Conservation (phyloP, 305 asterid species). For the Ruellia speciosa region DNA sequence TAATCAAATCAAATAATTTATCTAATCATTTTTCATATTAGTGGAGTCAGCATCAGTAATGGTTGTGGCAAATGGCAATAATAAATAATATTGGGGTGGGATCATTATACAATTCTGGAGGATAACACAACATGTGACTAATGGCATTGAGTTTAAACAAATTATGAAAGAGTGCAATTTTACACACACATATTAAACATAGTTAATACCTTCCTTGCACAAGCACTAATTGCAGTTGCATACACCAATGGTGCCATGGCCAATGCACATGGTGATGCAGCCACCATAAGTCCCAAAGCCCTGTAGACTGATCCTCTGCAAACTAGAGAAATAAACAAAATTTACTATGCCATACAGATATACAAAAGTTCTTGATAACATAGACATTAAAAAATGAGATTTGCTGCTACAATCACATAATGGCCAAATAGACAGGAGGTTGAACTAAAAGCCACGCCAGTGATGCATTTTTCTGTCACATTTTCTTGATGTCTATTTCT, state of each 20-base stretch:
- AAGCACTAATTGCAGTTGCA: constrained; percentile 97
- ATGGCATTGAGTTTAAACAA: constrained; percentile 5
- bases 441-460: too few relatives aligned
- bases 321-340: constrained; percentile 40
- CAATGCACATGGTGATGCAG: constrained; percentile 98
- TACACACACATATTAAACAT: constrained; percentile 10
- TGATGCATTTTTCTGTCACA: neutral
- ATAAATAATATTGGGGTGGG: too few relatives aligned
- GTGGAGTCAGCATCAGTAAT: too few relatives aligned
- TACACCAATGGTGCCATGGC: constrained; percentile 96
- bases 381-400: neutral
- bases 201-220: constrained; percentile 77
- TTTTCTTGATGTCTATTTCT: constrained; percentile 3
- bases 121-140: neutral
- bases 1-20: too few relatives aligned
- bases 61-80: too few relatives aligned
- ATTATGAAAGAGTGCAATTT: constrained; percentile 14
- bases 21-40: too few relatives aligned
- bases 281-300: constrained; percentile 97
- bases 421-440: too few relatives aligned
- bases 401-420: too few relatives aligned
- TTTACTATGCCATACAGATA: neutral
- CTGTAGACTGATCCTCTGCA: constrained; percentile 97
- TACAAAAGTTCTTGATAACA: neutral
- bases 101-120: too few relatives aligned